Evolutionary conservation across 257 asterid species (phyloP), one percentile per base, ranked within the genome.

Genomic region (Petrea volubilis): DNA sequence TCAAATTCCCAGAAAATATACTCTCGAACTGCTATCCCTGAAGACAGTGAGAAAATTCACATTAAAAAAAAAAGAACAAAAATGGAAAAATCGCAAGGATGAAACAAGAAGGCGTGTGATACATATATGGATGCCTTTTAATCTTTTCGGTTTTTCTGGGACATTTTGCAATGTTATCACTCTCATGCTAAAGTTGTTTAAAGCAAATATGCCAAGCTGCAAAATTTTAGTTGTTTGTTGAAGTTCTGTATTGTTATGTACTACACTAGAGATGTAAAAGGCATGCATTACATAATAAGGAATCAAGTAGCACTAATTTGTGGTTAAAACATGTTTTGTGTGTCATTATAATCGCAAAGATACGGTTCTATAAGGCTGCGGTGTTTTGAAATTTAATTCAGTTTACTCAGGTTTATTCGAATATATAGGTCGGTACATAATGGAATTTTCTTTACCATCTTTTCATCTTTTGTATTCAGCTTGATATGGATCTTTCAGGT

Each of bases 381-480:
- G 46, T 18, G 29, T 38, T 62, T 62, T 64, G 7, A 65, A 15
- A 27, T 49, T 29, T 38, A 38, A 1, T 38, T 12, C 51, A 3
- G 28, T 60, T 3, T 10, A 3, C 14, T 36, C 49, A 18, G 17
- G 17, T 60, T 14, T 2, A 14, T 17, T 7, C 12, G 50, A 60
- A 60, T 33, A 33, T 18, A 21, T 40, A 51, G 29, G 27, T 52
- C 18, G 17, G 10, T 20, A 68, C 20, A 15, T 20, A 41, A 1
- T 29, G 34, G 47, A 18, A 12, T 62, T 25, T 43, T 67, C 11
- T 10, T 31, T 34, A 3, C 36, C 11, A 7, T 36, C 44, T 20
- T 68, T 18, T 13, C 5, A 44, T 51, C 38, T 63, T 68, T 51
- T 51, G 31, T 15, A 63, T 60, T 62, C 29, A 40, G 60, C 68